Percentiles rank a stretch among this genome's conserved stretches.
phyloP scores from a whole-genome alignment of 2,329 filamentous ascomycete genomes.

The Fusarium scirpi region DNA sequence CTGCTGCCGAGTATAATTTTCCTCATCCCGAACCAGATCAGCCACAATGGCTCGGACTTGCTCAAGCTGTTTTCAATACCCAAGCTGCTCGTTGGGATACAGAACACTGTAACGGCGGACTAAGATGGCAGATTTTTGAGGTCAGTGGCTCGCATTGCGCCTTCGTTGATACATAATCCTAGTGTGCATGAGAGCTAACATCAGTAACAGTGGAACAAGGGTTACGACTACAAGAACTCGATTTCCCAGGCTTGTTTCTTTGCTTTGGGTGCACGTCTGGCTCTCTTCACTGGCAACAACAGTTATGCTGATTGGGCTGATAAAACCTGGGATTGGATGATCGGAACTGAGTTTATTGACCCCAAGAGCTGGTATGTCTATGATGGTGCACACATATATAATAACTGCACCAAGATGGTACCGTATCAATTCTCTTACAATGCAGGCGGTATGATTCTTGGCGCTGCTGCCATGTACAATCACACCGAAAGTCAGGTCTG shows the following conservation, averaged over 20 bases:
- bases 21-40: conserved; percentile 66
- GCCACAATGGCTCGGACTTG: conserved; percentile 77
- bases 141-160: conserved; percentile 7
- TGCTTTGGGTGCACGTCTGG: conserved; percentile 74
- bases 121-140: conserved; percentile 86
- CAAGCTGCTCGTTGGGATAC: conserved; percentile 80
- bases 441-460: conserved; percentile 73
- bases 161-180: not conserved
- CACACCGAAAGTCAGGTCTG: conserved; percentile 65
- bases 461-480: conserved; percentile 77
- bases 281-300: conserved; percentile 79
- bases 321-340: conserved; percentile 78
- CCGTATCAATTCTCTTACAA: conserved; percentile 79
- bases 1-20: conserved; percentile 77
- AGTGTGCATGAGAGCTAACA: conserved; percentile 13
- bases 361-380: conserved; percentile 67
- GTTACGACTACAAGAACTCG: conserved; percentile 81
- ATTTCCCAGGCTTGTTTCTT: conserved; percentile 74
- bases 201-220: conserved; percentile 72
- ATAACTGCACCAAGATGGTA: conserved; percentile 69
- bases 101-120: conserved; percentile 75
- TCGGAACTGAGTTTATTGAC: conserved; percentile 67
- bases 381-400: conserved; percentile 69
- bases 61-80: conserved; percentile 84
- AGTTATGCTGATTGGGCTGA: conserved; percentile 85